Evolutionary conservation across 2,329 filamentous ascomycete genomes (phyloP), one percentile per base, ranked within the genome.

Genomic region (Nectriaceae sp.): DNA sequence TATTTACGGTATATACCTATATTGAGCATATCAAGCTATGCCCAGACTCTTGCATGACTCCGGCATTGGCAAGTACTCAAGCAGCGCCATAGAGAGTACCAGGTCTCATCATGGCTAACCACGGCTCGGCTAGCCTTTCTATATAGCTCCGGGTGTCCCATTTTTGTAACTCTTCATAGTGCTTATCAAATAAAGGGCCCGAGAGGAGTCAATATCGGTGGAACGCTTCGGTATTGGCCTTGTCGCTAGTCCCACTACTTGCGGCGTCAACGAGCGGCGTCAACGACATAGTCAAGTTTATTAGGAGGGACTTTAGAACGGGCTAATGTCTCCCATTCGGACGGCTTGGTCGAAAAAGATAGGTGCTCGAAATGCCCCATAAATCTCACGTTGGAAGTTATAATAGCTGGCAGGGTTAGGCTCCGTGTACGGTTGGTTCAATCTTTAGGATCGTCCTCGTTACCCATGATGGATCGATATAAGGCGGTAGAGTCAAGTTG

Each of bases 241-340:
- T 77, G 73, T 83, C 79, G 0, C 83, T 87, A 3, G 80, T 74
- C 33, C 76, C 73, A 56, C 84, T 81, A 2, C 83, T 82, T 1
- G 83, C 83, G 5, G 80, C n/a, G n/a, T n/a, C n/a, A n/a, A n/a
- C n/a, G n/a, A n/a, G n/a, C n/a, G n/a, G n/a, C n/a, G n/a, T n/a
- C n/a, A 82, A 15, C 83, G 20, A 85, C 77, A 66, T 87, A 87
- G 52, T 79, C 79, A 61, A 78, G 86, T 5, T 57, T 59, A 13
- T 53, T 21, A 3, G 46, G 29, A 2, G 58, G 57, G 15, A 59
- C 47, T 13, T 50, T 55, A 19, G 55, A 42, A 16, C 40, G 54
- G 3, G 58, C 58, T 11, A 59, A 18, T 0, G 47, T 42, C 15
- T 60, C 57, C 57, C 57, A 60, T 54, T 56, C 26, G n/a, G 49